These are phyloP conservation scores for Hypoxylon sp. DNA, from an alignment of 2,329 filamentous ascomycete genomes.

Conservation along the genomic window DNA sequence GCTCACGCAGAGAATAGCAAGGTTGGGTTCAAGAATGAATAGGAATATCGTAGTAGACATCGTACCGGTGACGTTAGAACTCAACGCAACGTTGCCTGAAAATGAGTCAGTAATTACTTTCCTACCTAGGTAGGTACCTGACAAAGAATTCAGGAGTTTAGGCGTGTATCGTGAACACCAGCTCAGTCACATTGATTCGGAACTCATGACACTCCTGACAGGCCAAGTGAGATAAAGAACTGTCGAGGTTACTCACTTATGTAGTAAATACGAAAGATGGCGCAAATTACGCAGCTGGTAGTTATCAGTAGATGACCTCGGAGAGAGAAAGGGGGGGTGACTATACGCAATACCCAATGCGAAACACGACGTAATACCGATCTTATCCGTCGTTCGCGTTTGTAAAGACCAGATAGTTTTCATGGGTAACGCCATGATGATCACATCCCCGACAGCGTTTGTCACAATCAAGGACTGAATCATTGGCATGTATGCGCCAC, in stretches of 20 bases:
- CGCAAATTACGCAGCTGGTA: conserved; percentile 55
- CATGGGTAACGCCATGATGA: conserved; percentile 57
- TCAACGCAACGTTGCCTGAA: conserved; percentile 52
- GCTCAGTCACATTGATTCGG: too few species aligned
- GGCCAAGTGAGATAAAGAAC: neutral
- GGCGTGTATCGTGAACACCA: too few species aligned
- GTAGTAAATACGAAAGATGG: conserved; percentile 56
- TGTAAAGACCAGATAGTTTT: conserved; percentile 56
- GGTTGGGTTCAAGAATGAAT: conserved; percentile 57
- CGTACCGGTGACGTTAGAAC: conserved; percentile 55
- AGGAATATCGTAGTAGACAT: conserved; percentile 58
- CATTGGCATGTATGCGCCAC: conserved; percentile 54
- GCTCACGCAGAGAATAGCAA: conserved; percentile 59
- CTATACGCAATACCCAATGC: conserved; percentile 55
- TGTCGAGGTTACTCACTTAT: conserved; percentile 42
- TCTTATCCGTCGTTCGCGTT: conserved; percentile 54
- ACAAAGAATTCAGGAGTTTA: too few species aligned
- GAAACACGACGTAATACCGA: conserved; percentile 56
- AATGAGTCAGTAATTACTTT: neutral
- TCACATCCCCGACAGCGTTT: conserved; percentile 56
- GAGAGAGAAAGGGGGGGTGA: neutral
- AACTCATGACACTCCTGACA: neutral
- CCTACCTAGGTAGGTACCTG: too few species aligned
- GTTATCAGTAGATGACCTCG: conserved; percentile 14
- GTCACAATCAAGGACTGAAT: conserved; percentile 56